Percentiles rank a stretch among this genome's conserved stretches.
These are phyloP conservation scores for Zymoseptoria brevis DNA, from an alignment of 2,329 filamentous ascomycete genomes.

Conservation along the genomic window DNA sequence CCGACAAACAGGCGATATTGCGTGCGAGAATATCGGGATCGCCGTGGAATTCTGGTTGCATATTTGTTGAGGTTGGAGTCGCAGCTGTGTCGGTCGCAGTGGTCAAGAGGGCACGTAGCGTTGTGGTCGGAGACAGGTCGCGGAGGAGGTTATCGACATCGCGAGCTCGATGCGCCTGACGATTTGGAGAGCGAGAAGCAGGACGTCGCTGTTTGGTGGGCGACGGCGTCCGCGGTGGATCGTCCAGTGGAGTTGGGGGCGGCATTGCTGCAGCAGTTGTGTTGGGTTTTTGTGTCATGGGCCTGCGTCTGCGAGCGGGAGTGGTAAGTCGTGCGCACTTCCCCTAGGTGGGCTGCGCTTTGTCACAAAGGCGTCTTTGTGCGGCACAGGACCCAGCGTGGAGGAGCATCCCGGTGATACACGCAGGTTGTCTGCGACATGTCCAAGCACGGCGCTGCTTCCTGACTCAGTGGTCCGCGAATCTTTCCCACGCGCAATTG, in stretches of 20 bases:
- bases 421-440: background rate
- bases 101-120: constrained; percentile 53
- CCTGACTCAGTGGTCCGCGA: background rate
- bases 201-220: constrained; percentile 16
- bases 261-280: constrained; percentile 12
- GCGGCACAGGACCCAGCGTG: background rate
- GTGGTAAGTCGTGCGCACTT: background rate
- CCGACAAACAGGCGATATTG: constrained; percentile 56
- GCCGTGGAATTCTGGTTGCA: background rate
- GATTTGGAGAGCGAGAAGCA: constrained; percentile 24
- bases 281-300: background rate
- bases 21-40: constrained; percentile 35
- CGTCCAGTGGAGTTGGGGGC: constrained; percentile 22
- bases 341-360: background rate
- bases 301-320: background rate
- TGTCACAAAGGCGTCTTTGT: background rate
- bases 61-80: background rate
- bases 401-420: background rate
- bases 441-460: background rate
- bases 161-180: constrained; percentile 15
- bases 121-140: constrained; percentile 53
- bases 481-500: background rate
- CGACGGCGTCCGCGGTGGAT: constrained; percentile 22
- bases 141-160: constrained; percentile 43
- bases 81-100: constrained; percentile 12